Evolutionary conservation across 2,329 filamentous ascomycete genomes (phyloP), one percentile per base, ranked within the genome.

Genomic region (Diaporthe longicolla): DNA sequence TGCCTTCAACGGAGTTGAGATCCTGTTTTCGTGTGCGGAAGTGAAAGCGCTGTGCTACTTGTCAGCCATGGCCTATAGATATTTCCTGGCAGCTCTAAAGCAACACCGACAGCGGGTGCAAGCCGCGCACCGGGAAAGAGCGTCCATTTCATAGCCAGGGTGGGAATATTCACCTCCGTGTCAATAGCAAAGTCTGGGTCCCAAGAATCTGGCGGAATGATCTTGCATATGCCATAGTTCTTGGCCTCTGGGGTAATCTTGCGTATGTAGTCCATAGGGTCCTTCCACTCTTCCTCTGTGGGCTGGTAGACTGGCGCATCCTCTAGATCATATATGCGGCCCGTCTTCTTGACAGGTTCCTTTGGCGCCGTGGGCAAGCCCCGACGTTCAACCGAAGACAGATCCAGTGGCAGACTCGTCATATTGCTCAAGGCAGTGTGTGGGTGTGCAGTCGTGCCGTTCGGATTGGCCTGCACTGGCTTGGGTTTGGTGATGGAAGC

Each of bases 1-100:
- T 97, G 88, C 97, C 97, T 93, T 99, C 97, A 65, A 98, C 95
- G 21, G 95, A 97, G 83, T 99, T 99, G 76, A 99, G 88, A 83
- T 98, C 96, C 83, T 99, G 97, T 82, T 97, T 95, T 81, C 97
- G 91, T 19, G 97, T 99, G 77, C 95, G 92, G 82, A 99, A 99
- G 83, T 99, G 97, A 80, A 99, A 99, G 84, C 92, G 94, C 95
- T 98, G 81, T 77, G 57, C 24, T 15, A 4, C 29, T 58, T 48
- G 71, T 76, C 40, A 77, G 74, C 61, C 29, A 29, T 35, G 17
- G 17, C 35, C 45, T 11, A 26, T 55, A 1, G 13, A 29, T 15
- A n/a, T 17, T 15, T 6, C 40, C 24, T 17, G 10, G 32, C 13
- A 17, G 45, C 11, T 45, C 40, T 21, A 2, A n/a, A 40, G 17